Conservation (phyloP, 768 basidiomycete species). For the Guyanaporus albipodus region DNA sequence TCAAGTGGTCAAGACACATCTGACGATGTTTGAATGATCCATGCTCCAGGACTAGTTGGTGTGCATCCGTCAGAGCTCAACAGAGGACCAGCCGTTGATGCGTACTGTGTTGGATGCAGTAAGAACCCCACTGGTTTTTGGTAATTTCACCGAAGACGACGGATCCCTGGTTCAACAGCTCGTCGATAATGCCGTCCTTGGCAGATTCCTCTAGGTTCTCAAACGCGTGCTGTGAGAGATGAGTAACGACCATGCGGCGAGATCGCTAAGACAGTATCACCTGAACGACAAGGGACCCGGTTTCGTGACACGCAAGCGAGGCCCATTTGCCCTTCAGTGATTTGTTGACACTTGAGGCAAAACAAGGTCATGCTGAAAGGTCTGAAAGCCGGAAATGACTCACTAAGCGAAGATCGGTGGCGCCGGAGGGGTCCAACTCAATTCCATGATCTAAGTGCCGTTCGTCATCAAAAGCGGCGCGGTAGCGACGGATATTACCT, state of each 20-base stretch:
- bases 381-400: constrained; percentile 22
- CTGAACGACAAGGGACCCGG: constrained; percentile 85
- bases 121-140: constrained; percentile 88
- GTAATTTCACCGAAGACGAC: constrained; percentile 69
- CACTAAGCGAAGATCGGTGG: constrained; percentile 88
- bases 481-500: constrained; percentile 40
- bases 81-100: constrained; percentile 4
- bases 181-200: constrained; percentile 81
- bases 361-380: constrained; percentile 1
- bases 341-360: constrained; percentile 65
- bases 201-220: constrained; percentile 81
- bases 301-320: constrained; percentile 84
- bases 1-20: constrained; percentile 74
- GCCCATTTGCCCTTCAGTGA: constrained; percentile 89
- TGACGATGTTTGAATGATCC: constrained; percentile 71
- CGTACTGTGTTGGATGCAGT: constrained; percentile 83
- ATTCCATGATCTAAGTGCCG: constrained; percentile 71
- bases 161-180: constrained; percentile 71
- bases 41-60: constrained; percentile 78
- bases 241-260: constrained; percentile 3
- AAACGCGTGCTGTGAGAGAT: constrained; percentile 61
- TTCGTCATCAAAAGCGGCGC: constrained; percentile 6
- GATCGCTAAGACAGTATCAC: constrained; percentile 33
- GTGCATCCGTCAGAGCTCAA: constrained; percentile 1
- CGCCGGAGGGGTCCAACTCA: constrained; percentile 82